Conservation (phyloP, 495 filamentous ascomycete species). For the Sordaria brevicollis region DNA sequence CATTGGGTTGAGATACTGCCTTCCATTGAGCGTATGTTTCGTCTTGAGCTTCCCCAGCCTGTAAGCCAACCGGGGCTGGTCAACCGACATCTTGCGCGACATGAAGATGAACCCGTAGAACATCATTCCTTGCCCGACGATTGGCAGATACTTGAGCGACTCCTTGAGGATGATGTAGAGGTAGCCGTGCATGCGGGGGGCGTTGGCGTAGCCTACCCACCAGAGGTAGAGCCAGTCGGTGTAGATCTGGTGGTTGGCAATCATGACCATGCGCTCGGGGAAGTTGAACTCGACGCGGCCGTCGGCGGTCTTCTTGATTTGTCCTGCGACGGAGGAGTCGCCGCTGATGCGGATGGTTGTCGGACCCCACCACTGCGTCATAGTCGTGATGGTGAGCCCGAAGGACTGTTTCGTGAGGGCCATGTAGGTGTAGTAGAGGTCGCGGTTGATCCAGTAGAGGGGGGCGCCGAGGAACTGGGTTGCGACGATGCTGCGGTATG, state of each 20-base stretch:
- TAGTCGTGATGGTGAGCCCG: constrained; percentile 59
- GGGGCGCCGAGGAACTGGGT: constrained; percentile 60
- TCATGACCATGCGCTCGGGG: constrained; percentile 66
- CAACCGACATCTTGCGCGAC: constrained; percentile 70
- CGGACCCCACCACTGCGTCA: constrained; percentile 76
- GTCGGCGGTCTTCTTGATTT: constrained; percentile 52
- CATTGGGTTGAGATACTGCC: constrained; percentile 57
- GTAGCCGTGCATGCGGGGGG: constrained; percentile 62
- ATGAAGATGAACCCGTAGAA: constrained; percentile 81
- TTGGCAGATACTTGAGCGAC: constrained; percentile 63
- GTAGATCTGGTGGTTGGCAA: constrained; percentile 83
- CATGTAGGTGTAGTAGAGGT: constrained; percentile 70
- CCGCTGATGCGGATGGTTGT: constrained; percentile 68
- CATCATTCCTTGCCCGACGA: constrained; percentile 70
- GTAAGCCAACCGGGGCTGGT: constrained; percentile 58
- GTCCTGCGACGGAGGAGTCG: constrained; percentile 58
- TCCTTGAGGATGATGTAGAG: constrained; percentile 81
- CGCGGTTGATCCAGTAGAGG: constrained; percentile 57
- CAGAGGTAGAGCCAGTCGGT: constrained; percentile 85
- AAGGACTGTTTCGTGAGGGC: constrained; percentile 67
- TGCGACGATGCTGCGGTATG: constrained; percentile 39
- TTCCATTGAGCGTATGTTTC: constrained; percentile 38
- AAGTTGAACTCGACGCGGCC: constrained; percentile 64
- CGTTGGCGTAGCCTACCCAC: constrained; percentile 71
- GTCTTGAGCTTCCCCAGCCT: constrained; percentile 59